Conservation (phyloP, 1,284 basidiomycete genomes). For the Peniophora sp. region DNA sequence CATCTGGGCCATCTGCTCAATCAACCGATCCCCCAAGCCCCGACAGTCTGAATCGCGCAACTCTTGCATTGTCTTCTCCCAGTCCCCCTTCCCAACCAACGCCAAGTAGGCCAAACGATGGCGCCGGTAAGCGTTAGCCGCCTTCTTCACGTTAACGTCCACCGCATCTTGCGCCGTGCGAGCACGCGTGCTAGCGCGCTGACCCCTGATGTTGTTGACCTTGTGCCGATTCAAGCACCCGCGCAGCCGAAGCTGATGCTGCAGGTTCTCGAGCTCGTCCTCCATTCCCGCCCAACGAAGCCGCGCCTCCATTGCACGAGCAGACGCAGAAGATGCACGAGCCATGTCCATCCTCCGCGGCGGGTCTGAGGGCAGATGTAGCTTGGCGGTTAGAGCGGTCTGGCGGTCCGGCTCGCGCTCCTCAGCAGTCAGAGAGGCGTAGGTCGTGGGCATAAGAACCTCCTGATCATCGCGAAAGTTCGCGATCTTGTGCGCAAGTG, state of each 20-base stretch:
- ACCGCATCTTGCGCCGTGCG: background rate
- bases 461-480: no score
- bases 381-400: no score
- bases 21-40: background rate
- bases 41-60: background rate
- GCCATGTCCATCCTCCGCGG: background rate
- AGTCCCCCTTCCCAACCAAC: background rate
- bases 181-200: constrained; percentile 1
- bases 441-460: no score
- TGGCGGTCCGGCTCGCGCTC: no score
- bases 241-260: constrained; percentile 2
- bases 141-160: background rate
- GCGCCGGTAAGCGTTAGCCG: background rate
- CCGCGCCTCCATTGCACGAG: background rate
- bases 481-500: no score
- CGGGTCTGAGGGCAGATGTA: background rate
- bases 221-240: constrained; percentile 1
- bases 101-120: background rate
- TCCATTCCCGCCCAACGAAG: background rate
- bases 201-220: constrained; percentile 2
- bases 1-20: background rate
- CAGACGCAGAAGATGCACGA: background rate
- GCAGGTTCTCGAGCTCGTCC: background rate
- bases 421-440: no score
- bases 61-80: background rate